A percentile compares a stretch with the other conserved stretches of the same genome.
Evolutionary conservation across 306 rosid species (phyloP).

Genomic region (Pyrus communis): DNA sequence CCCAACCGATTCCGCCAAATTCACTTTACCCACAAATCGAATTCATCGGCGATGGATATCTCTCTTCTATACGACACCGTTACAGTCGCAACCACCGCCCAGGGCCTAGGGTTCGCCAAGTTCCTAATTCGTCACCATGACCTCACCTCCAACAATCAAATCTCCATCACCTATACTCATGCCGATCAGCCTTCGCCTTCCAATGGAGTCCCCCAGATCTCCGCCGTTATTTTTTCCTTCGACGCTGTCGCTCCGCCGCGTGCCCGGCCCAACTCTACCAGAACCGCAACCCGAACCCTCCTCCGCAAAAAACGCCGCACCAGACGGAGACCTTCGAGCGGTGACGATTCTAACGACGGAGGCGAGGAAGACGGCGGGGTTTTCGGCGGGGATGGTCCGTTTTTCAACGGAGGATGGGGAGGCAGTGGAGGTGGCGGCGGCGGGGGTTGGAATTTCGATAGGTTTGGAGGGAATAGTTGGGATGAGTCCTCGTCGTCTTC

Average conservation of each 20-base stretch:
- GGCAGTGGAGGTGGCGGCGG: constrained; percentile 39
- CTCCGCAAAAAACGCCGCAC: constrained; percentile 58
- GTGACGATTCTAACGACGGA: constrained; percentile 34
- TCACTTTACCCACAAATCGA: background rate
- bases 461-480: constrained; percentile 65
- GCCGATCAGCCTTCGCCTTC: constrained; percentile 26
- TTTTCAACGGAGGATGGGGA: constrained; percentile 37
- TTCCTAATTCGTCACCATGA: constrained; percentile 33
- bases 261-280: constrained; percentile 32
- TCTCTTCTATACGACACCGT: constrained; percentile 42
- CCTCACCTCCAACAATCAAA: constrained; percentile 12
- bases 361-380: constrained; percentile 31
- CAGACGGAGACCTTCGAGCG: constrained; percentile 39
- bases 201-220: constrained; percentile 36
- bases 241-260: constrained; percentile 75
- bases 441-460: constrained; percentile 63
- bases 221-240: constrained; percentile 47
- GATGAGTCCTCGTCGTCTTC: constrained; percentile 58
- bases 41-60: constrained; percentile 34
- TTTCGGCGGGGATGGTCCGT: constrained; percentile 39
- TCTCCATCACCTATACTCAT: constrained; percentile 9
- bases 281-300: constrained; percentile 40
- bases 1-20: background rate
- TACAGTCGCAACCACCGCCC: constrained; percentile 29
- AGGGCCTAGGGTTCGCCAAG: constrained; percentile 46